A percentile compares a stretch with the other conserved stretches of the same genome.
These are phyloP conservation scores for Hansenula sp. DNA, from an alignment of 1,139 yeast species.

Conservation along the genomic window DNA sequence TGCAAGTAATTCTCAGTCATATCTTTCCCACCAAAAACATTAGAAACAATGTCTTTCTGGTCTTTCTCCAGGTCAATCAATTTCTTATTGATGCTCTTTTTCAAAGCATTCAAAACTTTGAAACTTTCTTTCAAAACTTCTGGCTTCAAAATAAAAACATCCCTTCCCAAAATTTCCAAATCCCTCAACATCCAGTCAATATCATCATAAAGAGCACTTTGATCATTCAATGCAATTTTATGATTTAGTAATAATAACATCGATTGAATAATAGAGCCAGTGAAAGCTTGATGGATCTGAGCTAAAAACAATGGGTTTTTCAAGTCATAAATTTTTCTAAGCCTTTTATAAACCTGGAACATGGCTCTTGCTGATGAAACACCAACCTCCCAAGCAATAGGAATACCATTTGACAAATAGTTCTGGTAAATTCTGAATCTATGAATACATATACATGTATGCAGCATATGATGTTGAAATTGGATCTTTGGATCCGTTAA, in stretches of 20 bases:
- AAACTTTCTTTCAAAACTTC: conserved; percentile 25
- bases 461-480: conserved; percentile 27
- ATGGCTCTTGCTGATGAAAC: conserved; percentile 21
- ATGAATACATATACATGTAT: conserved; percentile 27
- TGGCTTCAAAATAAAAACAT: conserved; percentile 22
- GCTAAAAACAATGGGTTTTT: conserved; percentile 22
- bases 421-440: conserved; percentile 26
- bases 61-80: conserved; percentile 21
- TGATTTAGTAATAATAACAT: conserved; percentile 22
- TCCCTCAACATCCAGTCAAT: conserved; percentile 24
- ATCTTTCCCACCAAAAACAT: conserved; percentile 27
- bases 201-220: conserved; percentile 20
- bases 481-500: conserved; percentile 19
- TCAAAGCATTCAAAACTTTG: conserved; percentile 22
- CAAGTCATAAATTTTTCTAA: conserved; percentile 20
- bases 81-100: conserved; percentile 19
- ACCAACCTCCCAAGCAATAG: conserved; percentile 25
- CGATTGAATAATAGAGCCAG: conserved; percentile 26
- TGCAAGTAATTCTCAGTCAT: conserved; percentile 26
- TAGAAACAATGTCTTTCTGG: conserved; percentile 24
- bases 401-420: conserved; percentile 22
- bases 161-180: conserved; percentile 17
- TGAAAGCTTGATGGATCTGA: conserved; percentile 25
- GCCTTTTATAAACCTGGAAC: conserved; percentile 22
- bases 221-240: conserved; percentile 15